These are phyloP conservation scores for Gonapodya prolifera DNA, from an alignment of 192 early-diverging fungal genomes.

Conservation along the genomic window DNA sequence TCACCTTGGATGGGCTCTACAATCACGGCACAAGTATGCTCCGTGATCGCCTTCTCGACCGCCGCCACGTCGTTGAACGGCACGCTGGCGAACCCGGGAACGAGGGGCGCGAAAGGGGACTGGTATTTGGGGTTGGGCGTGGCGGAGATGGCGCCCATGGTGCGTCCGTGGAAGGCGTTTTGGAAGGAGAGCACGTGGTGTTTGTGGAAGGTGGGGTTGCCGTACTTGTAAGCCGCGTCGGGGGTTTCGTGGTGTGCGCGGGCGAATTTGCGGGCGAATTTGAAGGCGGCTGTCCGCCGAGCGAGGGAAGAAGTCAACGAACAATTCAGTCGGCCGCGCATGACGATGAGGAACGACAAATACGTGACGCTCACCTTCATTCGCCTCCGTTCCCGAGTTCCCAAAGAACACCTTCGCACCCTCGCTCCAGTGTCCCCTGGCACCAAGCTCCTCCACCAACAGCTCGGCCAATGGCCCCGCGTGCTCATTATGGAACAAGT, in stretches of 20 bases:
- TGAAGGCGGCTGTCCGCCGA: conserved; percentile 51
- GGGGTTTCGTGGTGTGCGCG: conserved; percentile 8
- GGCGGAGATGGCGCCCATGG: conserved; percentile 90
- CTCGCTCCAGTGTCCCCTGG: conserved; percentile 21
- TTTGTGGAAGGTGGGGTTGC: conserved; percentile 26
- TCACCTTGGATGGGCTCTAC: conserved; percentile 96
- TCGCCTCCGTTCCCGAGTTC: conserved; percentile 97
- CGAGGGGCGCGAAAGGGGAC: conserved; percentile 78
- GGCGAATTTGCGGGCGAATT: conserved; percentile 90
- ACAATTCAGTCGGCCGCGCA: too few species aligned
- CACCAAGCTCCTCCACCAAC: conserved; percentile 38
- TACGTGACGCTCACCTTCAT: conserved; percentile 59
- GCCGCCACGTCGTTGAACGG: conserved; percentile 62
- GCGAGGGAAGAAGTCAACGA: conserved; percentile 7
- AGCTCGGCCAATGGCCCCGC: conserved; percentile 64
- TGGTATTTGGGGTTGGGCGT: conserved; percentile 91
- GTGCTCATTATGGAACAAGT: conserved; percentile 86
- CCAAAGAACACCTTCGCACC: conserved; percentile 77
- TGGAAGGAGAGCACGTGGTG: conserved; percentile 70
- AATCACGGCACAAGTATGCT: conserved; percentile 81
- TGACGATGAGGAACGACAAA: background rate
- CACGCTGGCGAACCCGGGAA: conserved; percentile 65
- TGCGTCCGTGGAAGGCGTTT: conserved; percentile 92
- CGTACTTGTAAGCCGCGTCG: background rate
- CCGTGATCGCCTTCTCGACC: conserved; percentile 47